Conservation (phyloP, 345 rosid species). For the Noccaea bulbosa region DNA sequence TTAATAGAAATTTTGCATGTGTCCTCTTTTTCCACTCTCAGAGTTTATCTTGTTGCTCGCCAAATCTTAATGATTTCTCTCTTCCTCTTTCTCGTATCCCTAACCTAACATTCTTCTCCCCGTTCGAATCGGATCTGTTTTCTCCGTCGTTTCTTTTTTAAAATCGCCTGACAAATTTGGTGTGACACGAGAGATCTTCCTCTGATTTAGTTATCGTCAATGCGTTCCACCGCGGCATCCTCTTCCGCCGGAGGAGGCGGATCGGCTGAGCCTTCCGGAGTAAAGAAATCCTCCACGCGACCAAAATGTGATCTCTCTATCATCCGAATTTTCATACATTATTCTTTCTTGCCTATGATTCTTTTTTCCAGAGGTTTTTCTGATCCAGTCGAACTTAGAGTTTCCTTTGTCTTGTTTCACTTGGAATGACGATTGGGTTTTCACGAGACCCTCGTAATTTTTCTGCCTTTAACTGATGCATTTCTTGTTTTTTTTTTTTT, state of each 20-base stretch:
- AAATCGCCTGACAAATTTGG: slow-evolving; percentile 4
- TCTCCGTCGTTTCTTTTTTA: background rate
- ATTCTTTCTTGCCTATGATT: background rate
- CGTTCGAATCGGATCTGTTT: slow-evolving; percentile 4
- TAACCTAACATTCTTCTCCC: slow-evolving; percentile 21
- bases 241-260: slow-evolving; percentile 63
- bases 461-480: background rate
- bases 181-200: background rate
- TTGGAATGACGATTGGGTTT: background rate
- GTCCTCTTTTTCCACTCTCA: background rate
- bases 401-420: background rate
- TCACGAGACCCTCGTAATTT: background rate
- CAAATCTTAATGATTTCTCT: background rate
- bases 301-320: slow-evolving; percentile 69
- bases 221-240: slow-evolving; percentile 59
- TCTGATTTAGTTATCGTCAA: slow-evolving; percentile 22
- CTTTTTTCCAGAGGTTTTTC: background rate
- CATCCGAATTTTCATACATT: background rate
- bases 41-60: background rate
- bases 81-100: slow-evolving; percentile 5
- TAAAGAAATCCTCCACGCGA: slow-evolving; percentile 71
- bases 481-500: slow-evolving; percentile 19
- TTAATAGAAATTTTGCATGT: background rate
- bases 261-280: slow-evolving; percentile 74
- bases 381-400: background rate